Conservation (phyloP, 805 yeast species). For the Clavispora fructus region DNA sequence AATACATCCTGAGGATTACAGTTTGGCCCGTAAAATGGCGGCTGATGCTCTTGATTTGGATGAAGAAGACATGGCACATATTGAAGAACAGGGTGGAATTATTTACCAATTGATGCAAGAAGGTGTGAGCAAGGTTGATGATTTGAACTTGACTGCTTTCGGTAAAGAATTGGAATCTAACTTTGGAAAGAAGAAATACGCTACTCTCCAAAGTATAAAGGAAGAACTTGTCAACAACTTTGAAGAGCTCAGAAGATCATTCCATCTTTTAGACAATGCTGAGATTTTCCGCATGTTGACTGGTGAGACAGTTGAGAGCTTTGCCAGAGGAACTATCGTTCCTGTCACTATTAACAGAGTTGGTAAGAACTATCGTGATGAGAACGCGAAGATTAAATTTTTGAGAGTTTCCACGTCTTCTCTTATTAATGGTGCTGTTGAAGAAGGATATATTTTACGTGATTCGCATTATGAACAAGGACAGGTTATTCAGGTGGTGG, state of each 20-base stretch:
- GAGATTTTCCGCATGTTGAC: constrained; percentile 88
- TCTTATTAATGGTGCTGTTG: constrained; percentile 39
- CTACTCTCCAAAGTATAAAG: constrained; percentile 76
- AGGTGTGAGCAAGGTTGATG: constrained; percentile 73
- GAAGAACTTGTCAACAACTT: constrained; percentile 85
- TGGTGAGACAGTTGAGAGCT: constrained; percentile 71
- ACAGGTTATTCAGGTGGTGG: constrained; percentile 83
- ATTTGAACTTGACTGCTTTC: constrained; percentile 82
- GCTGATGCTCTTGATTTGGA: constrained; percentile 95
- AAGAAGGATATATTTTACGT: constrained; percentile 41
- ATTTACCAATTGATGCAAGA: constrained; percentile 67
- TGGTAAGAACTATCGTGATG: constrained; percentile 55
- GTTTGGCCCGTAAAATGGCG: constrained; percentile 93
- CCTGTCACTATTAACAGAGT: constrained; percentile 73
- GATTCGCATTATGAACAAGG: constrained; percentile 47
- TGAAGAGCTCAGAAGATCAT: constrained; percentile 76
- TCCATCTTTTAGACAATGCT: constrained; percentile 55
- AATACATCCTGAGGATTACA: constrained; percentile 97
- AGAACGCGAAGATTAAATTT: constrained; percentile 37
- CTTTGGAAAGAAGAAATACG: constrained; percentile 68
- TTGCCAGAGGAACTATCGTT: constrained; percentile 63
- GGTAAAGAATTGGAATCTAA: constrained; percentile 79
- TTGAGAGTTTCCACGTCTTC: constrained; percentile 38
- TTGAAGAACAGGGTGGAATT: constrained; percentile 78
- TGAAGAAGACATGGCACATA: constrained; percentile 82